A percentile compares a stretch with the other conserved stretches of the same genome.
Conservation (phyloP, 371 early-diverging fungal species). For the Umbelopsis sp. region DNA sequence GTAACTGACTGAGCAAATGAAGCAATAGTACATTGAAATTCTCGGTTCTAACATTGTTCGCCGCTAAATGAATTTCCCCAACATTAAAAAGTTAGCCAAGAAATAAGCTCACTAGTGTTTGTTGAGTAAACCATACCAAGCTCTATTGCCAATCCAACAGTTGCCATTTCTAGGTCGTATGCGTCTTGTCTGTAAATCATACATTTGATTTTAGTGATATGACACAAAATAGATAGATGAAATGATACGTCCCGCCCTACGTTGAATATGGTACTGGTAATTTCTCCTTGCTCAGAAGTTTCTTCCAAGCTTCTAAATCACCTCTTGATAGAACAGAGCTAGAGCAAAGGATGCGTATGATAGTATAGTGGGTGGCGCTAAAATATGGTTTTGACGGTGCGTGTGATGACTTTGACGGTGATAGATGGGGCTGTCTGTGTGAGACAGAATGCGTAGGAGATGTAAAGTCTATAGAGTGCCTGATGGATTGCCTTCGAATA, state of each 20-base stretch:
- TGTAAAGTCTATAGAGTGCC: conserved; percentile 20
- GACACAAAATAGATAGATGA: not conserved
- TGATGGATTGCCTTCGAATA: conserved; percentile 1
- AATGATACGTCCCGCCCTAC: not conserved
- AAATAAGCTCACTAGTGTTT: conserved; percentile 3
- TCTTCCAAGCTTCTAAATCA: conserved; percentile 13
- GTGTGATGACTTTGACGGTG: conserved; percentile 2
- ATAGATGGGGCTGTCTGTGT: conserved; percentile 22
- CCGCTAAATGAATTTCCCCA: conserved; percentile 41
- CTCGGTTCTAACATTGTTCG: conserved; percentile 64
- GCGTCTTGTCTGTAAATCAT: conserved; percentile 64
- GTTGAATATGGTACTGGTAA: conserved; percentile 11
- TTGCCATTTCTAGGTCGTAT: conserved; percentile 74
- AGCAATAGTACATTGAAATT: conserved; percentile 71
- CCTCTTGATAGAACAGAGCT: conserved; percentile 3
- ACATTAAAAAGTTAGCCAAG: not conserved
- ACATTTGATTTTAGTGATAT: conserved; percentile 3
- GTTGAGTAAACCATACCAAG: conserved; percentile 47
- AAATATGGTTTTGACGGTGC: conserved; percentile 15
- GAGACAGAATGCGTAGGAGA: conserved; percentile 11
- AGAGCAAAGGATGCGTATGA: conserved; percentile 8
- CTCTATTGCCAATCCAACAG: conserved; percentile 65
- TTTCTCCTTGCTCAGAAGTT: conserved; percentile 10
- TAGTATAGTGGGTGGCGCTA: conserved; percentile 18
- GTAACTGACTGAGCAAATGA: conserved; percentile 62